Base-by-base conservation (phyloP, 768 basidiomycete species). In the Suillus bovinus region DNA sequence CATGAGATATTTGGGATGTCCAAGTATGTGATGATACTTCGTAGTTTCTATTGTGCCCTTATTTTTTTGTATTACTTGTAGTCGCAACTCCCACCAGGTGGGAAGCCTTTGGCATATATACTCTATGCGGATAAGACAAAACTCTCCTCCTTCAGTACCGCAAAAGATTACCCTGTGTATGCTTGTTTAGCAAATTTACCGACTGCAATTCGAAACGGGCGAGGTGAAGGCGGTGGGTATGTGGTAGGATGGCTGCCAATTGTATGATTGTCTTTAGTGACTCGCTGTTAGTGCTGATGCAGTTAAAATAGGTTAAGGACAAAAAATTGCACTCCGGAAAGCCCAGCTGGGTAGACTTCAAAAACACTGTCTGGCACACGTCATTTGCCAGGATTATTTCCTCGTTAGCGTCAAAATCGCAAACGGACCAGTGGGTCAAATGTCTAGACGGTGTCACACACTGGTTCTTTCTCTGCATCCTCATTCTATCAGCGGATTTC, bases 41-140 rank as follows among this genome's bases (percentile, higher is more conserved):
- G 34, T 38, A 41, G 29, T 50, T 31, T 27, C 38, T 22, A 41
- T 16, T 14, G 16, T 47, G 9, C 31, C 24, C 36, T 33, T 27
- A 27, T 31, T 24, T 34, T n/a, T n/a, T 39, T 22, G 17, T 57
- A 47, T 16, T 17, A 49, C 8, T 22, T 53, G 20, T 44, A 24
- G 46, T 47, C 13, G 14, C 47, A 49, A 49, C 47, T 49, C 47
- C 47, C 47, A 16, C 47, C 34, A 33, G 47, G 60, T 22, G 72
- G 64, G 3, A 72, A 72, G 29, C 72, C 75, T 0, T 63, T 78
- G 20, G 62, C 64, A 7, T 70, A 76, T 39, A 75, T 79, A 34
- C 52, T 81, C 0, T 81, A 79, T 69, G 76, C 79, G 3, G 77
- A 81, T 64, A 80, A 80, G 53, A 72, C 75, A 1, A 69, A 72